phyloP scores from a whole-genome alignment of 345 rosid species.

The Salix caprea region DNA sequence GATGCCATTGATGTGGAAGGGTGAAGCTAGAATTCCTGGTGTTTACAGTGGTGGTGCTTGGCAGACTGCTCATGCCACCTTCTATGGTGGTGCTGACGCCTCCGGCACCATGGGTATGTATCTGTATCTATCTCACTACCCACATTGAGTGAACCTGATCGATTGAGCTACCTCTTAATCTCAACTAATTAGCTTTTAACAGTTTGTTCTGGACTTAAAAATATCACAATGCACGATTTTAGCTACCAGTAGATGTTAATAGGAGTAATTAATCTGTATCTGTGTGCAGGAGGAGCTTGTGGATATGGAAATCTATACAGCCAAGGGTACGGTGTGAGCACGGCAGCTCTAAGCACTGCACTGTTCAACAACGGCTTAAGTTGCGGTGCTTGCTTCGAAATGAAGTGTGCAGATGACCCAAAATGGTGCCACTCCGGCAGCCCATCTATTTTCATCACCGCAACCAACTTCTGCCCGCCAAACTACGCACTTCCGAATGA shows the following conservation, averaged over 20 bases:
- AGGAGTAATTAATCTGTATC: neutral
- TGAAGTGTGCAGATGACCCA: conserved; percentile 52
- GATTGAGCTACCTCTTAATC: neutral
- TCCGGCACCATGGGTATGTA: conserved; percentile 34
- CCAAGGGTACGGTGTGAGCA: conserved; percentile 60
- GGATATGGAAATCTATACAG: conserved; percentile 69
- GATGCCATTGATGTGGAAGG: conserved; percentile 5
- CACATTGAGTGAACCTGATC: neutral
- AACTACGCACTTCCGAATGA: conserved; percentile 54
- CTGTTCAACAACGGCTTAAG: conserved; percentile 56
- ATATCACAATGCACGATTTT: neutral
- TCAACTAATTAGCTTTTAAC: neutral
- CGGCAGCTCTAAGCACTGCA: conserved; percentile 67
- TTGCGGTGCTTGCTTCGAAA: conserved; percentile 68
- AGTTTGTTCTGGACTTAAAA: neutral
- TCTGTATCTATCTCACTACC: neutral
- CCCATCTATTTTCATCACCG: conserved; percentile 55
- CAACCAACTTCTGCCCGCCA: conserved; percentile 83
- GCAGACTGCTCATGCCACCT: conserved; percentile 36
- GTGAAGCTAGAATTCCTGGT: conserved; percentile 29
- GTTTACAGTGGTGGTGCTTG: conserved; percentile 25
- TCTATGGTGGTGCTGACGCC: conserved; percentile 33
- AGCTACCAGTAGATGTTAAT: neutral
- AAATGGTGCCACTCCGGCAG: conserved; percentile 62
- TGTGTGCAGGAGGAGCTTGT: conserved; percentile 65